Evolutionary conservation across 441 rosid genomes (phyloP), one percentile per base, ranked within the genome.

Genomic region (Kokia cookei): DNA sequence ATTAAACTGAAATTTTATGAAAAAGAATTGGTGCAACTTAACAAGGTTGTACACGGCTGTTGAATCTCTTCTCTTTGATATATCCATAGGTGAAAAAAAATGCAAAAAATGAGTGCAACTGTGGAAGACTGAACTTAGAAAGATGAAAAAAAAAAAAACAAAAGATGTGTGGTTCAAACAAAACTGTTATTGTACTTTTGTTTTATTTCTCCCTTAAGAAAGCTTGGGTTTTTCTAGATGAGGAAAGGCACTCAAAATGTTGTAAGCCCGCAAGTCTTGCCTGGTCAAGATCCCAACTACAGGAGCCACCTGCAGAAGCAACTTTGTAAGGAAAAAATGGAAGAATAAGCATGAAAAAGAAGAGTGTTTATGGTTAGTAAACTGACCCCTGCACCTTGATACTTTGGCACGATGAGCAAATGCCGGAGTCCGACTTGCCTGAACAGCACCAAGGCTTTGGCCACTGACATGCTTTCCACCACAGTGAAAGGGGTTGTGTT

Each of bases 401-500:
- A 88, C 77, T 86, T 94, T 47, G 98, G 97, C 53, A 92, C 86
- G 10, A 94, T 53, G 68, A 92, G 83, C 86, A 91, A 59, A 77
- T 94, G 98, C 27, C 98, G 85, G 1, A 91, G 91, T 57, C 93
- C 98, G 2, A 89, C 88, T 80, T 81, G 86, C 81, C 98, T 79
- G 84, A 92, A 94, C 24, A 92, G 89, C 64, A 92, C 93, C 89
- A 91, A 69, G 50, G 98, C 97, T 81, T 92, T 94, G 8, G 94
- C 97, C 43, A 90, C 97, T 0, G 98, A 94, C 89, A 89, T 87
- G 83, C 88, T 88, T 71, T 92, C 95, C 78, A 90, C 80, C 73
- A 92, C 98, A 0, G 97, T 92, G 79, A 84, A 91, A 47, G 98
- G 97, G 19, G 97, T 91, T 14, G 95, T 86, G 68, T 94, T 94